A percentile compares a stretch with the other conserved stretches of the same genome.
These are phyloP conservation scores for Yamadazyma triangularis DNA, from an alignment of 1,139 yeast species.

Conservation along the genomic window DNA sequence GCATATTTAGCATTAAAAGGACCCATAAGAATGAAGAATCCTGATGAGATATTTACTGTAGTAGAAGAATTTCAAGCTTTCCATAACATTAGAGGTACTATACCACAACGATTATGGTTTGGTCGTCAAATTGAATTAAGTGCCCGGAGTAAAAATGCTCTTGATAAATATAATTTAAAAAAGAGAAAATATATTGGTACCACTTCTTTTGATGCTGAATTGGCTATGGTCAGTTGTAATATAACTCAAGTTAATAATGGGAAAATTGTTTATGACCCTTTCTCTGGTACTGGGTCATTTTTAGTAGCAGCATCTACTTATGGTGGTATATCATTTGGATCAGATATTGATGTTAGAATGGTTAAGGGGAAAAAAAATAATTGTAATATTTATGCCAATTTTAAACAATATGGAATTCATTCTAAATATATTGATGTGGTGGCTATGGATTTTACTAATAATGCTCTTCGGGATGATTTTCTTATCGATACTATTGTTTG, in stretches of 20 bases:
- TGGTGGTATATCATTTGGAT: constrained; percentile 79
- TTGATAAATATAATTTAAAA: constrained; percentile 78
- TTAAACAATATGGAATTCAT: constrained; percentile 65
- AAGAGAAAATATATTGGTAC: constrained; percentile 90
- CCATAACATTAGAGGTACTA: constrained; percentile 48
- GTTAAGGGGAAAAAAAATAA: constrained; percentile 64
- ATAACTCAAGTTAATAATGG: constrained; percentile 70
- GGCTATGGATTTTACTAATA: constrained; percentile 94
- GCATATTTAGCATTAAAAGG: constrained; percentile 71
- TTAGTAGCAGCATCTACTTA: constrained; percentile 83
- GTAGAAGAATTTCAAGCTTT: constrained; percentile 64
- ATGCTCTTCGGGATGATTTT: constrained; percentile 64
- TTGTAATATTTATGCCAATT: constrained; percentile 57
- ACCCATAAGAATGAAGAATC: constrained; percentile 69
- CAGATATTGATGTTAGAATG: constrained; percentile 88
- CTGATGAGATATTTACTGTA: constrained; percentile 68
- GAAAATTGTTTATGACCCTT: constrained; percentile 83
- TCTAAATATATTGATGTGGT: constrained; percentile 65
- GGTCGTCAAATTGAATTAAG: constrained; percentile 69
- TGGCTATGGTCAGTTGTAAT: constrained; percentile 80
- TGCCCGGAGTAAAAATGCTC: constrained; percentile 54
- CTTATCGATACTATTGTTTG: constrained; percentile 78
- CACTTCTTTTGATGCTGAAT: constrained; percentile 90
- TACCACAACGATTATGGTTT: constrained; percentile 62
- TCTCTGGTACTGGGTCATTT: constrained; percentile 96